Evolutionary conservation across 352 stramenopile genomes (phyloP).

Genomic region (Phytopythium oedochilum): DNA sequence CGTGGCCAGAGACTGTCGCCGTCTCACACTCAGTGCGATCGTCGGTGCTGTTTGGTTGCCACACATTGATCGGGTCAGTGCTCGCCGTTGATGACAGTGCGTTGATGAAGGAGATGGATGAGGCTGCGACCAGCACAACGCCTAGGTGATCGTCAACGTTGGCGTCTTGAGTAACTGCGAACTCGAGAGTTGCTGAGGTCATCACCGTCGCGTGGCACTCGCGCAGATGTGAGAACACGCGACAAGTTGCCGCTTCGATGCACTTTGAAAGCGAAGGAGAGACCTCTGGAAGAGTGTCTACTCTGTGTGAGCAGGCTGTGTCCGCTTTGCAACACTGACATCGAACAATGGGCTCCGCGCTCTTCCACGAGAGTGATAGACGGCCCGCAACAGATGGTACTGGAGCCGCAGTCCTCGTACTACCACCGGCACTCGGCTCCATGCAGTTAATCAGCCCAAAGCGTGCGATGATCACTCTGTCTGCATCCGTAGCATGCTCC

Average conservation of each 20-base stretch:
- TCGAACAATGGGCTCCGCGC: not conserved
- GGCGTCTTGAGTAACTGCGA: not conserved
- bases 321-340: not conserved
- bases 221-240: not conserved
- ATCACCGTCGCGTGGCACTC: not conserved
- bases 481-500: slow-evolving; percentile 5
- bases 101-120: not conserved
- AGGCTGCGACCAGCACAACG: not conserved
- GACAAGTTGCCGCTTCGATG: not conserved
- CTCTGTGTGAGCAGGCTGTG: not conserved
- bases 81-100: not conserved
- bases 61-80: not conserved
- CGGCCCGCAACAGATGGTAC: not conserved
- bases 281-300: not conserved
- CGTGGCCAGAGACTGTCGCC: not conserved
- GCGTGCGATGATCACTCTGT: not conserved
- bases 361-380: not conserved
- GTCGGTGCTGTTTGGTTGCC: not conserved
- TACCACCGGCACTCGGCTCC: not conserved
- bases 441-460: slow-evolving; percentile 1
- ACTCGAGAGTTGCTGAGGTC: slow-evolving; percentile 4
- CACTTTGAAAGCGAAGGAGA: not conserved
- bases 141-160: not conserved
- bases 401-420: not conserved
- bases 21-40: not conserved